phyloP scores from a whole-genome alignment of 2,329 filamentous ascomycete species.

The Emydomyces testavorans region DNA sequence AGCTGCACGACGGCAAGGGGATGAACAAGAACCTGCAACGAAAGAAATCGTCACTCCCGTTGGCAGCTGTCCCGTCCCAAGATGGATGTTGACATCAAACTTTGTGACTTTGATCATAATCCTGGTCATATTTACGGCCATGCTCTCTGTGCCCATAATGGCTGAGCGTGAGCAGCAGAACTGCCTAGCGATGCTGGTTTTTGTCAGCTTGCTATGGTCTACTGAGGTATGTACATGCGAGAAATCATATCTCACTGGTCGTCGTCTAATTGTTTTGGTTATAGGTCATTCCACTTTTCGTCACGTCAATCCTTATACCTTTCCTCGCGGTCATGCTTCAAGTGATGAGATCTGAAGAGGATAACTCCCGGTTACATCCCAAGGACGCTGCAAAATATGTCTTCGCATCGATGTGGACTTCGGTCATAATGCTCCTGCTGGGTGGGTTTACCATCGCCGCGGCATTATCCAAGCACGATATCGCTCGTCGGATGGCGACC shows the following conservation, averaged over 20 bases:
- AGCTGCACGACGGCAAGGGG: constrained; percentile 67
- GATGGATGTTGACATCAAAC: constrained; percentile 72
- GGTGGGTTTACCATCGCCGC: constrained; percentile 94
- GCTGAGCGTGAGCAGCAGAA: constrained; percentile 84
- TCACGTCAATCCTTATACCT: constrained; percentile 85
- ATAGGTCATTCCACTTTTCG: constrained; percentile 87
- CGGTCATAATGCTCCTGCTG: constrained; percentile 94
- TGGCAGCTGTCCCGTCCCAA: constrained; percentile 61
- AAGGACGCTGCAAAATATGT: constrained; percentile 73
- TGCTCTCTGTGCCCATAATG: constrained; percentile 73
- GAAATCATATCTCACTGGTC: neutral
- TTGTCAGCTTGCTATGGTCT: constrained; percentile 90
- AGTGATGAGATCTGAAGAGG: constrained; percentile 67
- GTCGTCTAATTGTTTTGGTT: neutral
- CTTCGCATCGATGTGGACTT: constrained; percentile 96
- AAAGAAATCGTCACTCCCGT: constrained; percentile 70
- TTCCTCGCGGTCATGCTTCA: constrained; percentile 80
- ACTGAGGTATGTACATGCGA: constrained; percentile 57
- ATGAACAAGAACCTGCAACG: constrained; percentile 54
- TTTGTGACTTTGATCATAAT: constrained; percentile 65
- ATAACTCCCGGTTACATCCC: constrained; percentile 58
- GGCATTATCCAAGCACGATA: constrained; percentile 90
- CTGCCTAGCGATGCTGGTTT: constrained; percentile 82
- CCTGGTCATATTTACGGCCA: constrained; percentile 57
- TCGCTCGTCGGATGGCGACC: constrained; percentile 93